A percentile compares a stretch with the other conserved stretches of the same genome.
Evolutionary conservation across 2,329 filamentous ascomycete genomes (phyloP).

Genomic region (Fusarium siculi): DNA sequence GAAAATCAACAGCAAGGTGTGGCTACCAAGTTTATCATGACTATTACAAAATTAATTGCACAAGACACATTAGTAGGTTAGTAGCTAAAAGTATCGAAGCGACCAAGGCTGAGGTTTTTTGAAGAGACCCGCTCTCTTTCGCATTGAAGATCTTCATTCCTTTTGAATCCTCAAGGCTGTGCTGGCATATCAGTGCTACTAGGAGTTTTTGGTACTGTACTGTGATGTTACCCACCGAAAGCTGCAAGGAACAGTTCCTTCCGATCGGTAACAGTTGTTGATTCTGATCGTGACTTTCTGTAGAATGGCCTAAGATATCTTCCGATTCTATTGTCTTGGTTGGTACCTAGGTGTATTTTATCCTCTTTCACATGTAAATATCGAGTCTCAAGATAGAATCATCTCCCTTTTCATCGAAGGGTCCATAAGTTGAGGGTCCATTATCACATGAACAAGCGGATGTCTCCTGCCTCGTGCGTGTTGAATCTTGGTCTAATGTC

Average conservation of each 20-base stretch:
- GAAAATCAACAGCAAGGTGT: neutral
- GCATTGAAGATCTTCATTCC: neutral
- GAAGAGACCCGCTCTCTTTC: neutral
- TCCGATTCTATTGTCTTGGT: neutral
- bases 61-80: neutral
- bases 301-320: neutral
- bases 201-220: neutral
- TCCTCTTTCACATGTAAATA: conserved; percentile 2
- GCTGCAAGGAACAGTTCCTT: neutral
- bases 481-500: conserved; percentile 1
- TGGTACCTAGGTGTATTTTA: neutral
- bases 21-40: neutral
- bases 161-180: neutral
- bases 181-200: neutral
- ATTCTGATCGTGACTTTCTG: neutral
- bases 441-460: conserved; percentile 37
- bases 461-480: neutral
- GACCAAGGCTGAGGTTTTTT: neutral
- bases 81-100: neutral
- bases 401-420: conserved; percentile 1
- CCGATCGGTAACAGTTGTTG: neutral
- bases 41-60: neutral
- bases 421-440: conserved; percentile 19
- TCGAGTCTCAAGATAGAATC: neutral
- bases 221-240: conserved; percentile 1